Conservation (phyloP, 352 stramenopile species). For the Phytophthora pinifolia region DNA sequence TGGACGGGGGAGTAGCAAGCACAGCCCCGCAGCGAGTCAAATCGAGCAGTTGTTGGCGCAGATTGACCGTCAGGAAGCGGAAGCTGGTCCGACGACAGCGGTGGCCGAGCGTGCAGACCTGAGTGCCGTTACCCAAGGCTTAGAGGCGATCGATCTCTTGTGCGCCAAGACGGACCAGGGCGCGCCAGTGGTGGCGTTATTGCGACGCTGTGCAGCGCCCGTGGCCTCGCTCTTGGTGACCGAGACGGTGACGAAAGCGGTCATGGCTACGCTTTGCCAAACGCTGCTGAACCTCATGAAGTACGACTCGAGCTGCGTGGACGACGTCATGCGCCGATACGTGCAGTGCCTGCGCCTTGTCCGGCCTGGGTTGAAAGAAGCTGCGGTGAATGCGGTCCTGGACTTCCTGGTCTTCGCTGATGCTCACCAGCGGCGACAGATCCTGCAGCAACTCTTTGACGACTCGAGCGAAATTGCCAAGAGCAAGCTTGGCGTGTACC, state of each 20-base stretch:
- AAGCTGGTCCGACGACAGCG: neutral
- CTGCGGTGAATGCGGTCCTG: conserved; percentile 56
- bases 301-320: conserved; percentile 41
- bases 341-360: conserved; percentile 48
- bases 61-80: conserved; percentile 23
- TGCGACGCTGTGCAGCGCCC: conserved; percentile 42
- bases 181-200: conserved; percentile 32
- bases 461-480: conserved; percentile 79
- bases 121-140: conserved; percentile 23
- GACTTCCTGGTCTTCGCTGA: conserved; percentile 71
- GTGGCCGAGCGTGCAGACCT: conserved; percentile 29
- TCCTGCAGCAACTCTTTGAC: conserved; percentile 70
- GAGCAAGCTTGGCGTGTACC: conserved; percentile 64
- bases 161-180: conserved; percentile 49
- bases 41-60: conserved; percentile 49
- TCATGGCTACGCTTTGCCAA: conserved; percentile 66
- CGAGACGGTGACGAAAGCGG: conserved; percentile 52
- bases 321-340: conserved; percentile 43
- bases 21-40: conserved; percentile 39
- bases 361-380: conserved; percentile 59
- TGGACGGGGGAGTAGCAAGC: conserved; percentile 39
- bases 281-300: conserved; percentile 65
- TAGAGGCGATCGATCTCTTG: conserved; percentile 50
- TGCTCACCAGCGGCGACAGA: conserved; percentile 39
- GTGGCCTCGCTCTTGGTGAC: conserved; percentile 43